These are phyloP conservation scores for Maudiozyma barnettii DNA, from an alignment of 805 yeast genomes.

Conservation along the genomic window DNA sequence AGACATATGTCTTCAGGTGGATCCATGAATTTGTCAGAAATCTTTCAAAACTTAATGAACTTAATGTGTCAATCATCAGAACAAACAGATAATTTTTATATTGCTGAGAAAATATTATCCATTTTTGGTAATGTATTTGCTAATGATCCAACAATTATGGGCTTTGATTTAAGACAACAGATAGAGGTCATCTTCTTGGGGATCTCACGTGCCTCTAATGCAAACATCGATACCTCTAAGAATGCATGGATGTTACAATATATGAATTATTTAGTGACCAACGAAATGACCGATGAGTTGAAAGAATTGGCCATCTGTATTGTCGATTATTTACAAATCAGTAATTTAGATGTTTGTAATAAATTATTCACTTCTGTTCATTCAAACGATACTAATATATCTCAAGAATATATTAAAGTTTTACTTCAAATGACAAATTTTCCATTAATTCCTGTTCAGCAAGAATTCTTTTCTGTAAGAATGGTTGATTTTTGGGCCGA, in stretches of 20 bases:
- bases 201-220: slow-evolving; percentile 16
- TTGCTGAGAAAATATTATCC: slow-evolving; percentile 20
- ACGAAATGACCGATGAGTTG: slow-evolving; percentile 23
- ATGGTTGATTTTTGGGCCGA: slow-evolving; percentile 64
- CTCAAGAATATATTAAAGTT: slow-evolving; percentile 36
- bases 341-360: slow-evolving; percentile 26
- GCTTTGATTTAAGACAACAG: slow-evolving; percentile 22
- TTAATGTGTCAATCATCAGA: slow-evolving; percentile 24
- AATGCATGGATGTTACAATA: slow-evolving; percentile 29
- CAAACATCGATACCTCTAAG: slow-evolving; percentile 12
- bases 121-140: slow-evolving; percentile 24
- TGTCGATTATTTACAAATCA: slow-evolving; percentile 27
- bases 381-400: slow-evolving; percentile 4
- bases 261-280: slow-evolving; percentile 27
- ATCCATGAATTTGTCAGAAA: slow-evolving; percentile 24
- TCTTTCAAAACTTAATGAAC: slow-evolving; percentile 21
- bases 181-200: slow-evolving; percentile 27
- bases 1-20: slow-evolving; percentile 20
- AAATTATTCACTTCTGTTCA: slow-evolving; percentile 22
- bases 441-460: slow-evolving; percentile 47
- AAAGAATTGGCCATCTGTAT: slow-evolving; percentile 27
- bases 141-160: slow-evolving; percentile 24
- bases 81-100: slow-evolving; percentile 16
- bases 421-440: slow-evolving; percentile 45
- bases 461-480: slow-evolving; percentile 47